These are phyloP conservation scores for Dactylonectria estremocensis DNA, from an alignment of 2,329 filamentous ascomycete species.

Conservation along the genomic window DNA sequence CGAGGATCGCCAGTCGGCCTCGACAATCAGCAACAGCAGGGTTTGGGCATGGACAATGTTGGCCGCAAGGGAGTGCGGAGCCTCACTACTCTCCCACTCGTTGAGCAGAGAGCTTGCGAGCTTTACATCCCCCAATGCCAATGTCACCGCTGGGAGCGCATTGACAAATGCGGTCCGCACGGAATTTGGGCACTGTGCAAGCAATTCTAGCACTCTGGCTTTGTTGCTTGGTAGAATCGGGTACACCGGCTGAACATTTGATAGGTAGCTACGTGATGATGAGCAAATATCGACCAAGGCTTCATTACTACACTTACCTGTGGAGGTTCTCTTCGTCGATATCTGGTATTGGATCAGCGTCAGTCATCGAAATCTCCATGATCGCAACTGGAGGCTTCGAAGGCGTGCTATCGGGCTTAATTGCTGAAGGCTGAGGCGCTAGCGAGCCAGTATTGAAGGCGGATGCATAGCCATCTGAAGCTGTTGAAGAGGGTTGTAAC, in stretches of 20 bases:
- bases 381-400: slow-evolving; percentile 54
- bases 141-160: slow-evolving; percentile 69
- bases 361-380: slow-evolving; percentile 55
- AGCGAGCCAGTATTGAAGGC: slow-evolving; percentile 60
- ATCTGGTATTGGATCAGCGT: slow-evolving; percentile 52
- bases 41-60: slow-evolving; percentile 77
- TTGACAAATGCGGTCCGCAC: slow-evolving; percentile 76
- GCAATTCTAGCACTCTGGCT: slow-evolving; percentile 67
- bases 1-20: slow-evolving; percentile 70
- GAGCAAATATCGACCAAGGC: slow-evolving; percentile 18
- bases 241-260: slow-evolving; percentile 76
- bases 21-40: slow-evolving; percentile 76
- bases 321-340: slow-evolving; percentile 63
- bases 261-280: slow-evolving; percentile 68
- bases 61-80: slow-evolving; percentile 55
- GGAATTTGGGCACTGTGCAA: slow-evolving; percentile 69
- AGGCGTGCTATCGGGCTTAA: slow-evolving; percentile 56
- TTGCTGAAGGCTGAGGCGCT: slow-evolving; percentile 61
- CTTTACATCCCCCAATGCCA: slow-evolving; percentile 59
- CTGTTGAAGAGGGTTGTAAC: slow-evolving; percentile 58
- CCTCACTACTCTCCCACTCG: slow-evolving; percentile 65
- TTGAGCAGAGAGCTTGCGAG: slow-evolving; percentile 64
- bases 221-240: slow-evolving; percentile 75
- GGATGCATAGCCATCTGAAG: slow-evolving; percentile 51
- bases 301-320: slow-evolving; percentile 54